These are phyloP conservation scores for Cornus suecica DNA, from an alignment of 148 eudicot genomes.

Conservation along the genomic window DNA sequence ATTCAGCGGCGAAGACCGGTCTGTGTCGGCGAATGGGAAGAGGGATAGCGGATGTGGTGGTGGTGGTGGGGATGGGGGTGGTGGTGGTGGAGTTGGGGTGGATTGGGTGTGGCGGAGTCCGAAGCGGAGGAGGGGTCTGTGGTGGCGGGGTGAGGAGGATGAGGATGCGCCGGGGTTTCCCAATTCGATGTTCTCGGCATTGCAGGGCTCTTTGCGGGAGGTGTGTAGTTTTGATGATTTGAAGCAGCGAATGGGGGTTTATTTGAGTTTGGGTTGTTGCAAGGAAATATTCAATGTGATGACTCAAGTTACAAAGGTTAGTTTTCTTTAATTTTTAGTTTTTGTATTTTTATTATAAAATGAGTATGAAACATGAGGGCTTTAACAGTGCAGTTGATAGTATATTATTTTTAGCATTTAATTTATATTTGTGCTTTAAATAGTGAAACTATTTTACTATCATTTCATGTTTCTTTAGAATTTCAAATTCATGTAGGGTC, in stretches of 20 bases:
- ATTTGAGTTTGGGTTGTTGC: constrained; percentile 65
- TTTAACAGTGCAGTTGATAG: neutral
- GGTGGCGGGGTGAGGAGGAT: constrained; percentile 23
- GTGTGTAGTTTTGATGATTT: constrained; percentile 93
- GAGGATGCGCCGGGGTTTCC: constrained; percentile 19
- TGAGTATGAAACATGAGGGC: neutral
- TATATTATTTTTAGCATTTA: neutral
- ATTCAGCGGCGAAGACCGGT: constrained; percentile 22
- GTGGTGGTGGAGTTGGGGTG: constrained; percentile 40
- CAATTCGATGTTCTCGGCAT: constrained; percentile 30
- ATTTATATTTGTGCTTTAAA: neutral
- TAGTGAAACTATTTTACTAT: neutral
- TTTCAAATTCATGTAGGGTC: too few species aligned
- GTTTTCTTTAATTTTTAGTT: constrained; percentile 3
- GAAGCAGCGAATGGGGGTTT: constrained; percentile 73
- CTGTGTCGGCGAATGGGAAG: constrained; percentile 40
- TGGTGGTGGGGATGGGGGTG: constrained; percentile 31
- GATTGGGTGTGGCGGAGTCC: constrained; percentile 58
- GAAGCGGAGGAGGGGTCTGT: constrained; percentile 56
- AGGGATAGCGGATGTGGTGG: constrained; percentile 39
- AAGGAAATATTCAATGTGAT: constrained; percentile 67
- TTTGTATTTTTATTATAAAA: neutral
- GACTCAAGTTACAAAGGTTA: constrained; percentile 76
- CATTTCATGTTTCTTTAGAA: neutral
- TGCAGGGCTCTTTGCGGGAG: constrained; percentile 61